Conservation (phyloP, 2,329 filamentous ascomycete genomes). For the Penicillium sp. region DNA sequence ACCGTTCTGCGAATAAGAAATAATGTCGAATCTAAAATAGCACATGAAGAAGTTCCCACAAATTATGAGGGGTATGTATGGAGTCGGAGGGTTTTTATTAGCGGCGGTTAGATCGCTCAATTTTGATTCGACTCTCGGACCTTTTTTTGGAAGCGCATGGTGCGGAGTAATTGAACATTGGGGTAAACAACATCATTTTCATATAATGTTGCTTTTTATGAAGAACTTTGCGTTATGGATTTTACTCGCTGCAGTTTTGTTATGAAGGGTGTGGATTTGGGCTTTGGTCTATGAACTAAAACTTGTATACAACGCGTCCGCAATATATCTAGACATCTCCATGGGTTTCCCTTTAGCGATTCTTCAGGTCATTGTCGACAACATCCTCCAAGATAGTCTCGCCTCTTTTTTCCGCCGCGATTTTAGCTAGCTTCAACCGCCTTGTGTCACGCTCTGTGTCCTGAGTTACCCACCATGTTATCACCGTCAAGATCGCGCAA, state of each 20-base stretch:
- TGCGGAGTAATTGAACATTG: background rate
- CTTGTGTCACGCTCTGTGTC: slow-evolving; percentile 49
- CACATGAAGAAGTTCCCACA: slow-evolving; percentile 4
- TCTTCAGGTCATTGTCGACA: slow-evolving; percentile 40
- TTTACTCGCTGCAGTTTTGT: background rate
- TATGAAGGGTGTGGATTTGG: too few species aligned
- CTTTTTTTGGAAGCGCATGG: background rate
- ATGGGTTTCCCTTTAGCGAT: background rate
- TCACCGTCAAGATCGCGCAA: slow-evolving; percentile 44
- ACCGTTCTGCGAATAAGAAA: background rate
- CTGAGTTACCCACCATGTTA: slow-evolving; percentile 50
- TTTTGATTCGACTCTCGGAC: slow-evolving; percentile 15
- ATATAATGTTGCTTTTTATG: background rate
- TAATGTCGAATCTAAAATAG: background rate
- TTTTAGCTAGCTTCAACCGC: slow-evolving; percentile 44
- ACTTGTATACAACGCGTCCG: background rate
- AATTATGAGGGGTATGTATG: slow-evolving; percentile 6
- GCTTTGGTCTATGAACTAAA: background rate
- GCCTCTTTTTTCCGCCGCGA: slow-evolving; percentile 44
- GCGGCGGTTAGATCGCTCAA: slow-evolving; percentile 1
- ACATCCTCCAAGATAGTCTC: slow-evolving; percentile 49
- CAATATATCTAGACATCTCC: background rate
- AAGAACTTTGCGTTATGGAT: background rate
- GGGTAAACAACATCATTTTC: background rate
- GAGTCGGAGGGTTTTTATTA: slow-evolving; percentile 17